A percentile compares a stretch with the other conserved stretches of the same genome.
Evolutionary conservation across 352 stramenopile species (phyloP).

Genomic region (Aphanomyces stellatus): DNA sequence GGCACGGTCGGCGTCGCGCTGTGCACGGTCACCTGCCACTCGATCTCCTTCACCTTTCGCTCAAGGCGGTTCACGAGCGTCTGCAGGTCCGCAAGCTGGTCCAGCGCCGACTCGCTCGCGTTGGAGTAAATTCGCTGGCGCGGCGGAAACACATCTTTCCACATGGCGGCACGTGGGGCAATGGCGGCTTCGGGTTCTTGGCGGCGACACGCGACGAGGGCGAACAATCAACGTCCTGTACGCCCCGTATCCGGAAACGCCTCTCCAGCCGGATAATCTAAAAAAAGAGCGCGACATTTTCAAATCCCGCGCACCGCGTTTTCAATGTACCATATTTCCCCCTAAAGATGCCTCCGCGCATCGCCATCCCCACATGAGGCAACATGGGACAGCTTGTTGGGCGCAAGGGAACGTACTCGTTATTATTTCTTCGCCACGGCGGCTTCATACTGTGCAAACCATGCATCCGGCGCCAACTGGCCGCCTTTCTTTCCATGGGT

Average conservation of each 20-base stretch:
- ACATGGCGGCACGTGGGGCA: background rate
- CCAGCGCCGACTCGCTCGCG: slow-evolving; percentile 8
- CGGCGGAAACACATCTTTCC: background rate
- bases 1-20: slow-evolving; percentile 8
- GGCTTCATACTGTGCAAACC: slow-evolving; percentile 5
- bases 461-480: slow-evolving; percentile 5
- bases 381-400: no score
- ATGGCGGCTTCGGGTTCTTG: no score
- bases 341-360: no score
- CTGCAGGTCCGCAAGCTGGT: slow-evolving; percentile 1
- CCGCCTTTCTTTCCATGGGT: background rate
- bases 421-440: slow-evolving; percentile 1
- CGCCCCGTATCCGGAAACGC: no score
- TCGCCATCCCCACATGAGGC: no score
- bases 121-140: slow-evolving; percentile 1
- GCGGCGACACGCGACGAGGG: no score
- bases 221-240: no score
- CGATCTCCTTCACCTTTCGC: slow-evolving; percentile 12
- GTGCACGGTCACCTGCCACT: slow-evolving; percentile 19
- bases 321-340: no score
- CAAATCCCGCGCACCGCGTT: no score
- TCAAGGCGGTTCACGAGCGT: background rate
- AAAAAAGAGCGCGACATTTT: no score
- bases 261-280: no score
- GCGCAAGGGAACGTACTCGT: no score